phyloP scores from a whole-genome alignment of 2,329 filamentous ascomycete genomes.

The Scedosporium apiospermum region DNA sequence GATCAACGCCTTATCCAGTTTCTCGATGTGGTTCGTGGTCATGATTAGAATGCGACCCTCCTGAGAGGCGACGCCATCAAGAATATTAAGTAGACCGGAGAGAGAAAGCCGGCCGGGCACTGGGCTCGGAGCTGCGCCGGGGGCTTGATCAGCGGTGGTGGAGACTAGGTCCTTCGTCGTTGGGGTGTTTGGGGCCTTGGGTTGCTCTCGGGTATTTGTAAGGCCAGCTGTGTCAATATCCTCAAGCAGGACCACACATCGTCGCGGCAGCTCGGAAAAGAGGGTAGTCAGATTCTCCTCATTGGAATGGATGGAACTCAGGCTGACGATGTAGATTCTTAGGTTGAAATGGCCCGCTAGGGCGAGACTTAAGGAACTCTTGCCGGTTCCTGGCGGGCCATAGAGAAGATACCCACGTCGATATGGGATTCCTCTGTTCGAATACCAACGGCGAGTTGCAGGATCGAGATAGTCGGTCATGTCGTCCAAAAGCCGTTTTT shows the following conservation, averaged over 20 bases:
- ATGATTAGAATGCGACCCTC: slow-evolving; percentile 56
- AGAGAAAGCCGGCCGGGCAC: slow-evolving; percentile 45
- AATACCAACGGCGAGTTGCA: slow-evolving; percentile 65
- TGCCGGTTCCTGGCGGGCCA: slow-evolving; percentile 73
- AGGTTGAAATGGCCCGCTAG: slow-evolving; percentile 62
- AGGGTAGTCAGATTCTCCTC: slow-evolving; percentile 57
- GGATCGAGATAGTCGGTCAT: slow-evolving; percentile 55
- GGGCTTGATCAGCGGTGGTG: slow-evolving; percentile 7
- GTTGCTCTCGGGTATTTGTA: slow-evolving; percentile 44
- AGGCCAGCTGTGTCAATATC: slow-evolving; percentile 68
- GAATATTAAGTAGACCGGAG: slow-evolving; percentile 69
- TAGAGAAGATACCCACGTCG: slow-evolving; percentile 74
- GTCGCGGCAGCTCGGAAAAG: slow-evolving; percentile 57
- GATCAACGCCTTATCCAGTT: slow-evolving; percentile 52
- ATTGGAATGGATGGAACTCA: slow-evolving; percentile 52
- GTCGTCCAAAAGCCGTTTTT: slow-evolving; percentile 50
- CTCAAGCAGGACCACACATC: slow-evolving; percentile 65
- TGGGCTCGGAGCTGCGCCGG: slow-evolving; percentile 9
- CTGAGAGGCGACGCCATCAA: slow-evolving; percentile 62
- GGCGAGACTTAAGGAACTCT: slow-evolving; percentile 62
- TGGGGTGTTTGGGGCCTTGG: slow-evolving; percentile 8
- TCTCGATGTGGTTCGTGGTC: slow-evolving; percentile 56
- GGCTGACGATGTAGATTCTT: slow-evolving; percentile 61
- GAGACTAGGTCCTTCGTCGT: slow-evolving; percentile 14
- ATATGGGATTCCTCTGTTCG: slow-evolving; percentile 76